Conservation (phyloP, 257 asterid species). For the Solanum chilense region DNA sequence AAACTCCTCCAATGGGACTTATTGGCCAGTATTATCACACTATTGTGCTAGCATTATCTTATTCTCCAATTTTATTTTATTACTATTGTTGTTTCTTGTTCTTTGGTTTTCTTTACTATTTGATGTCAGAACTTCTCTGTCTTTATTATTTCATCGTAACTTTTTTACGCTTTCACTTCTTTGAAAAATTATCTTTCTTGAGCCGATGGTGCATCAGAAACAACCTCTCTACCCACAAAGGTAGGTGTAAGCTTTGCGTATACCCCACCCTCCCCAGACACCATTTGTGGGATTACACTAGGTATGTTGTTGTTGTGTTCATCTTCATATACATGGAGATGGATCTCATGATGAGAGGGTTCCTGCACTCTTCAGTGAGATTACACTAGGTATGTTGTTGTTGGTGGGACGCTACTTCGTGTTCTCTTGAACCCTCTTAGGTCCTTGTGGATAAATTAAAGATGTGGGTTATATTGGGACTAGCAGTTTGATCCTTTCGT, state of each 20-base stretch:
- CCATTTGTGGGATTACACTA: not conserved
- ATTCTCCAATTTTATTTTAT: not conserved
- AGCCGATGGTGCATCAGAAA: not conserved
- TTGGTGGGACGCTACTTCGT: not conserved
- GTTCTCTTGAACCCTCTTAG: not conserved
- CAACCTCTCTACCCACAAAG: not conserved
- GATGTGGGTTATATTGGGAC: not conserved
- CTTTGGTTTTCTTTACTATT: not conserved
- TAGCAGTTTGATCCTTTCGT: not conserved
- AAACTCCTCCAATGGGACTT: too few species aligned
- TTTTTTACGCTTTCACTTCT: too few species aligned
- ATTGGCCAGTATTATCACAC: too few species aligned
- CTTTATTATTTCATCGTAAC: not conserved
- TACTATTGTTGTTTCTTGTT: not conserved
- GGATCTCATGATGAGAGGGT: not conserved
- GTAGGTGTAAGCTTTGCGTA: not conserved
- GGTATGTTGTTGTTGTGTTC: not conserved
- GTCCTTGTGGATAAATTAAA: not conserved
- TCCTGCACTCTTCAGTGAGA: not conserved
- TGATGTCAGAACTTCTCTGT: not conserved
- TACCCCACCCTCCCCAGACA: not conserved
- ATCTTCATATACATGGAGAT: not conserved
- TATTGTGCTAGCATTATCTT: not conserved
- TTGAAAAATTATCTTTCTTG: not conserved
- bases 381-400: too few species aligned